phyloP scores from a whole-genome alignment of 1,284 basidiomycete genomes.

The Bondarzewia mesenterica region DNA sequence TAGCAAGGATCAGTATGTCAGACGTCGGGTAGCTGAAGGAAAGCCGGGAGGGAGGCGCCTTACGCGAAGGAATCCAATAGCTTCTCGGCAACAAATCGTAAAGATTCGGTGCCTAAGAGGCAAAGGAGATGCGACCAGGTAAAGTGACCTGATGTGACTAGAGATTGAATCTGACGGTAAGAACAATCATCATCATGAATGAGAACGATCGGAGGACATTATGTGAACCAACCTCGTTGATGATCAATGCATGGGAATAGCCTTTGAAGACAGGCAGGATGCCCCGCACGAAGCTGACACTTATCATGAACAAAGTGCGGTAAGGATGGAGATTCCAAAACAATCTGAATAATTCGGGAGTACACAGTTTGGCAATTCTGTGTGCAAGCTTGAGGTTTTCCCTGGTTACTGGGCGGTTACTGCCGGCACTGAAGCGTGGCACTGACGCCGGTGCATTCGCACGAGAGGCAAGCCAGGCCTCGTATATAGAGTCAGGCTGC shows the following conservation, averaged over 20 bases:
- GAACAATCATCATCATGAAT: background rate
- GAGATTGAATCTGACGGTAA: constrained; percentile 46
- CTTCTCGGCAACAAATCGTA: constrained; percentile 55
- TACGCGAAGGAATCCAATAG: constrained; percentile 67
- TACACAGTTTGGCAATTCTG: constrained; percentile 43
- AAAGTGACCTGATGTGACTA: constrained; percentile 56
- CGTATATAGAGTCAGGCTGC: constrained; percentile 31
- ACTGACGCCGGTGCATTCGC: constrained; percentile 28
- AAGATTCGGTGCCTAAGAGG: constrained; percentile 51
- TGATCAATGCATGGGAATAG: constrained; percentile 75
- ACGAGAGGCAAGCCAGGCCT: constrained; percentile 61
- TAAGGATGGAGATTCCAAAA: constrained; percentile 61
- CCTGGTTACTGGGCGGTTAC: constrained; percentile 49
- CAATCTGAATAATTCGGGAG: constrained; percentile 45
- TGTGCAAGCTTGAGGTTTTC: constrained; percentile 49
- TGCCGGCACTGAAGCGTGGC: constrained; percentile 47
- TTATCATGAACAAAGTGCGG: constrained; percentile 56
- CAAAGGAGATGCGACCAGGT: constrained; percentile 53
- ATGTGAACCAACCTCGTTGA: constrained; percentile 55
- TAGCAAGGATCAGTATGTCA: constrained; percentile 1
- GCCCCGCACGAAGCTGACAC: constrained; percentile 61
- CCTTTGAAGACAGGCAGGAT: constrained; percentile 71
- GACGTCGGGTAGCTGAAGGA: constrained; percentile 3
- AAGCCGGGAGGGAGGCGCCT: constrained; percentile 23
- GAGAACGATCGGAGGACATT: constrained; percentile 5